Percentiles rank a stretch among this genome's conserved stretches.
phyloP scores from a whole-genome alignment of 2,329 filamentous ascomycete genomes.

The Cytospora chrysosperma region DNA sequence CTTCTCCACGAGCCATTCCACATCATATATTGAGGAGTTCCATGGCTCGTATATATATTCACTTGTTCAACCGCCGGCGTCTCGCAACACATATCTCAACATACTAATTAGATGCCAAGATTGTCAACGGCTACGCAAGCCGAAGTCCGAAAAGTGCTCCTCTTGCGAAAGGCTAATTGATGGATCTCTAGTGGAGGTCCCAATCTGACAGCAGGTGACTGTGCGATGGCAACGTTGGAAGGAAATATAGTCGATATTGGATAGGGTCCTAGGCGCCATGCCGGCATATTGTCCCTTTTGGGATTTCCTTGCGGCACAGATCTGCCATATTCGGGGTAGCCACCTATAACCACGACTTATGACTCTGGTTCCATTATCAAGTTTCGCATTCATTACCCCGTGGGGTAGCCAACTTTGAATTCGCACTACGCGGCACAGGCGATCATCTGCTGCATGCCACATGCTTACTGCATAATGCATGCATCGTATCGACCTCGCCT shows the following conservation, averaged over 20 bases:
- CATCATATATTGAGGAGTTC: neutral
- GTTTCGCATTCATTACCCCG: conserved; percentile 1
- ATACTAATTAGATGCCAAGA: conserved; percentile 34
- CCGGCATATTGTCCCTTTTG: conserved; percentile 11
- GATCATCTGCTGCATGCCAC: neutral
- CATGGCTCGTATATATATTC: conserved; percentile 26
- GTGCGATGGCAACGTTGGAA: neutral
- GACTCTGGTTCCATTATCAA: neutral
- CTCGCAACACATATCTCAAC: conserved; percentile 30
- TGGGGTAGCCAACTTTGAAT: conserved; percentile 2
- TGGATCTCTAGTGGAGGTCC: neutral
- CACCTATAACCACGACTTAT: too few relatives aligned
- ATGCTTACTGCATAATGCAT: neutral
- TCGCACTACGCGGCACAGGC: neutral
- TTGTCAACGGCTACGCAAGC: conserved; percentile 43
- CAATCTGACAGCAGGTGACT: conserved; percentile 10
- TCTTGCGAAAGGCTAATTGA: conserved; percentile 31
- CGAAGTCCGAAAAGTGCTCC: conserved; percentile 31
- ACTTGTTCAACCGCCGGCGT: too few relatives aligned
- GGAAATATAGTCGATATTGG: conserved; percentile 2
- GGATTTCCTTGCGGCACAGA: neutral
- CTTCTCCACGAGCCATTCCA: neutral
- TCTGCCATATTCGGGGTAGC: conserved; percentile 1
- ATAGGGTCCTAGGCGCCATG: conserved; percentile 5
- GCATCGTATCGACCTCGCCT: neutral